Evolutionary conservation across 1,139 yeast genomes (phyloP).

Genomic region (Hemisphaericaspora subhashii): DNA sequence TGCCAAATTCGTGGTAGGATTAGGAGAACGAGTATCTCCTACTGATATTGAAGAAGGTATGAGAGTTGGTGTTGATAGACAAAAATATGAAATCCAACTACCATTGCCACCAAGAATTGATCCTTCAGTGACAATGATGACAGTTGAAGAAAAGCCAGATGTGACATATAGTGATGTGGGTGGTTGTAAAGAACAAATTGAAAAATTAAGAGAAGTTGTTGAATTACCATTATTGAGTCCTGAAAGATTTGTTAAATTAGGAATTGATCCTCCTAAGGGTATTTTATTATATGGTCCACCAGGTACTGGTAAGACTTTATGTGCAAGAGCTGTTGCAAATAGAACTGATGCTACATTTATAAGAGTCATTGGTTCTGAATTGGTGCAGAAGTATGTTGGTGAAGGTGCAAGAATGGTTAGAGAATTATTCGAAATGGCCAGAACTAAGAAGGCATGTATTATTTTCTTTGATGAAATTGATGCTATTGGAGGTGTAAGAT

Average conservation of each 20-base stretch:
- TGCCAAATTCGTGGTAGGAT: constrained; percentile 94
- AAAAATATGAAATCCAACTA: constrained; percentile 92
- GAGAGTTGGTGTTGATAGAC: constrained; percentile 98
- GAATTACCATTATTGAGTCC: constrained; percentile 93
- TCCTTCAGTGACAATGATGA: constrained; percentile 99
- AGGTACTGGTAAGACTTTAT: constrained; percentile 96
- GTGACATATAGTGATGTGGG: constrained; percentile 92
- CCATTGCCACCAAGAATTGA: constrained; percentile 98
- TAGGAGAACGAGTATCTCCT: constrained; percentile 96
- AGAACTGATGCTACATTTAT: constrained; percentile 98
- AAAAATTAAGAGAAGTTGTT: constrained; percentile 94
- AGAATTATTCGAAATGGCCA: constrained; percentile 97
- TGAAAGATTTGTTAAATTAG: constrained; percentile 91
- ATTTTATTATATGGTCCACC: constrained; percentile 96
- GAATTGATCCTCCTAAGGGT: constrained; percentile 98
- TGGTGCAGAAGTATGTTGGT: constrained; percentile 97
- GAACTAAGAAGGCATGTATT: constrained; percentile 96
- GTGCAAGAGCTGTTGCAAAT: constrained; percentile 98
- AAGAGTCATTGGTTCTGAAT: constrained; percentile 95
- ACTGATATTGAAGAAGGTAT: constrained; percentile 99
- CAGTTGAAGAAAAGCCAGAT: constrained; percentile 97
- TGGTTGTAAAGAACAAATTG: constrained; percentile 97
- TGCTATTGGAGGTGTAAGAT: constrained; percentile 98
- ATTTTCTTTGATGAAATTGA: constrained; percentile 96
- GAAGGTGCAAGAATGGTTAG: constrained; percentile 99